Base-by-base conservation (phyloP, 1,284 basidiomycete species). In the Marasmius oreades region DNA sequence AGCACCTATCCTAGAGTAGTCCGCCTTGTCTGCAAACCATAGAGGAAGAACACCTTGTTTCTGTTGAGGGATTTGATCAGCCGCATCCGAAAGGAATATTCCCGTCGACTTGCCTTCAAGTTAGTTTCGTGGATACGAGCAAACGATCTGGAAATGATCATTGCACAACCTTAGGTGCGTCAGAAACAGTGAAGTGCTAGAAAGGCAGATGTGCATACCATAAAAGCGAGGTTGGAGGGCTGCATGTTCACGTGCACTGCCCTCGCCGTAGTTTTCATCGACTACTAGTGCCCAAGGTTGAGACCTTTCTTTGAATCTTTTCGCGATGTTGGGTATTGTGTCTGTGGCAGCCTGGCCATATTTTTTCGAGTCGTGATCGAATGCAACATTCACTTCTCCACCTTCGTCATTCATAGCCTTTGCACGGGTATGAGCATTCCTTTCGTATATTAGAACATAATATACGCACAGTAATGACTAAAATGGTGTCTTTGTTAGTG, bases 91-190 rank as follows among this genome's bases (percentile, higher is more conserved):
- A 24, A 11, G n/a, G 16, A 53, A 6, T 12, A 45, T 12, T 18
- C 37, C 16, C 37, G n/a, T 31, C 28, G 16, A 64, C 77, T 43
- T 62, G 89, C 92, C 79, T 97, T 97, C 59, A 98, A 76, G 74
- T 98, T 98, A 12, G 95, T 98, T 75, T 98, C 94, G 73, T 99
- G 97, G 60, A 99, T 99, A 62, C 97, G 91, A 61, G 97, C 97
- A 66, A 99, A 99, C 2, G 95, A 98, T 33, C 94, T 82, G 0
- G 92, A 91, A 55, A 95, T 72, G 64, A 95, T 93, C 75, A 93
- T 75, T 6, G 80, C 82, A 66, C 92, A 93, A 26, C 92, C 92
- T 89, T 45, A 12, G 18, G 46, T n/a, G 51, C n/a, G n/a, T 36
- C 20, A 12, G 42, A 24, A 2, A 31, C n/a, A 39, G 10, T n/a